These are phyloP conservation scores for Schoenoplectus triqueter DNA, from an alignment of 202 grass and related monocot species.

Conservation along the genomic window DNA sequence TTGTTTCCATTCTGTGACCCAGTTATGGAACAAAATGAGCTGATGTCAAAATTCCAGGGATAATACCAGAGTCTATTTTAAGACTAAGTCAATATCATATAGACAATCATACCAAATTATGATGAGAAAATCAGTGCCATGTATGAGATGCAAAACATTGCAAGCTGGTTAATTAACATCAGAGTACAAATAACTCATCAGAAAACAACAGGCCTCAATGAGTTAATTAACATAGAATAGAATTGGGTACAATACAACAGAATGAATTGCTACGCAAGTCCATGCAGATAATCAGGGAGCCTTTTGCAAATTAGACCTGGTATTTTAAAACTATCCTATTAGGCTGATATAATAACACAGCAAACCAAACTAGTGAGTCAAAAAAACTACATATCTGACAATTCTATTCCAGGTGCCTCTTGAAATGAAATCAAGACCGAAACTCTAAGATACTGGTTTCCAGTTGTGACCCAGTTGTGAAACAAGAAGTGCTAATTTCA, in stretches of 20 bases:
- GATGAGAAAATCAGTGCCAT: neutral
- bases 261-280: neutral
- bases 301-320: constrained; percentile 5
- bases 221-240: neutral
- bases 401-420: neutral
- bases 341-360: neutral
- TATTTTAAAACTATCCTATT: neutral
- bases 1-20: constrained; percentile 18
- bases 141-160: neutral
- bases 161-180: neutral
- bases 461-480: constrained; percentile 2
- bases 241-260: neutral
- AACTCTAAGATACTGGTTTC: neutral
- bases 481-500: neutral
- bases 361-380: neutral
- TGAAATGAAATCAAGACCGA: neutral
- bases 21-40: neutral
- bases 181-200: neutral
- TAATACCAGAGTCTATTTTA: neutral
- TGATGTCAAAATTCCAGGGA: neutral
- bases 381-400: neutral
- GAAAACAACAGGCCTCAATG: too few species aligned
- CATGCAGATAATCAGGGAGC: neutral
- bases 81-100: neutral
- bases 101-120: constrained; percentile 24